Evolutionary conservation across 2,329 filamentous ascomycete species (phyloP), one percentile per base, ranked within the genome.

Genomic region (Teratosphaeria destructans): DNA sequence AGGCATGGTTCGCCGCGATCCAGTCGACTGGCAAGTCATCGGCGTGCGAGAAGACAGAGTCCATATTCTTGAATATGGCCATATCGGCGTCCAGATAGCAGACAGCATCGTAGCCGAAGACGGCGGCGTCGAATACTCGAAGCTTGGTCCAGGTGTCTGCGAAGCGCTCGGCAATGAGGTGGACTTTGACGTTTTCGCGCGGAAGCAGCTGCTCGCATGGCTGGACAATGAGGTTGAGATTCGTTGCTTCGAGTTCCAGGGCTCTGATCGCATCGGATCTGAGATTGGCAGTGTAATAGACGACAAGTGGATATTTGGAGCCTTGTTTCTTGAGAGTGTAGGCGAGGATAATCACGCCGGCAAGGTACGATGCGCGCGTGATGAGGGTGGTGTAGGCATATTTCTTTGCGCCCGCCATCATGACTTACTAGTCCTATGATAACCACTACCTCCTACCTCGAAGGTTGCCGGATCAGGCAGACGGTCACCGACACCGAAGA

Each of bases 141-240:
- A 82, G 72, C 64, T 82, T 82, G 2, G 79, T 82, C 77, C 79
- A 82, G 3, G 80, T 82, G 63, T 82, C 80, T 59, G 73, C 73
- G 68, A 82, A 82, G 26, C 79, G 75, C 60, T 79, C 75, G 1
- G 79, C 78, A 35, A 82, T 79, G 56, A 59, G 62, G 34, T 39
- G 57, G 57, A 55, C 62, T 58, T 29, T 63, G 59, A 58, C 37
- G 23, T 63, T 58, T 5, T 58, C 55, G 10, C 49, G 62, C 29
- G 26, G 74, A 4, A 75, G 68, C 1, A 82, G 68, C 23, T 75
- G 72, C 16, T 75, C 67, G 55, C 79, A 73, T 16, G 72, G 64
- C 16, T 72, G 69, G 4, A 77, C 65, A 35, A 76, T 69, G 19
- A 79, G 69, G 47, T 78, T 76, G 14, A 72, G 72, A 55, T 74